phyloP scores from a whole-genome alignment of 805 yeast genomes.

The Candida patagonica region DNA sequence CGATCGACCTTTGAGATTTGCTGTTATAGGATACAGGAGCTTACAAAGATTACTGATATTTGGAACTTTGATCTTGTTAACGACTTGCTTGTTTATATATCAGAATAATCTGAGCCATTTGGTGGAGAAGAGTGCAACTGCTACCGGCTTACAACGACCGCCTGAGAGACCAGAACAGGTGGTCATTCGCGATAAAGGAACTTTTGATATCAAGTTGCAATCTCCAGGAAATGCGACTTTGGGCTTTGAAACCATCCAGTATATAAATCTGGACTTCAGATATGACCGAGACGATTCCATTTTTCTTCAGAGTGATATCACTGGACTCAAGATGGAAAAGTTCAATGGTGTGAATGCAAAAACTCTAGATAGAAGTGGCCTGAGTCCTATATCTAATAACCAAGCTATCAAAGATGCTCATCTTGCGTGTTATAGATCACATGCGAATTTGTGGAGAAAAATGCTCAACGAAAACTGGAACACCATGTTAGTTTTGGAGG shows the following conservation, averaged over 20 bases:
- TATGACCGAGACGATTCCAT: constrained; percentile 11
- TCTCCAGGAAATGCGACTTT: constrained; percentile 10
- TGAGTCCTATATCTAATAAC: constrained; percentile 7
- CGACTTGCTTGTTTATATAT: too few species aligned
- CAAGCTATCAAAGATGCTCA: not conserved
- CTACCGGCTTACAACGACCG: too few species aligned
- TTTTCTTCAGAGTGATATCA: constrained; percentile 4
- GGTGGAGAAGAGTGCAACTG: too few species aligned
- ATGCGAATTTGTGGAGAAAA: constrained; percentile 8
- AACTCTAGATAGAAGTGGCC: constrained; percentile 2
- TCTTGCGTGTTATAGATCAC: constrained; percentile 8
- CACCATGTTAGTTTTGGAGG: constrained; percentile 6
- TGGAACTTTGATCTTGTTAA: too few species aligned
- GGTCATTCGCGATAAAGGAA: too few species aligned
- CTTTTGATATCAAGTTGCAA: not conserved
- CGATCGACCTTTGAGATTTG: too few species aligned
- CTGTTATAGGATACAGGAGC: too few species aligned
- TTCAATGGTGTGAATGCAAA: constrained; percentile 4
- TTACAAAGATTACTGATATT: too few species aligned
- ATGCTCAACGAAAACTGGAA: constrained; percentile 9
- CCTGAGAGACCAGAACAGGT: too few species aligned
- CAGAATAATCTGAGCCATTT: too few species aligned
- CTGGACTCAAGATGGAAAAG: constrained; percentile 6
- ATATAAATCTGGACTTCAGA: constrained; percentile 10
- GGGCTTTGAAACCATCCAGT: constrained; percentile 10